Conservation (phyloP, 1,284 basidiomycete genomes). For the Veloboletus limbatus region DNA sequence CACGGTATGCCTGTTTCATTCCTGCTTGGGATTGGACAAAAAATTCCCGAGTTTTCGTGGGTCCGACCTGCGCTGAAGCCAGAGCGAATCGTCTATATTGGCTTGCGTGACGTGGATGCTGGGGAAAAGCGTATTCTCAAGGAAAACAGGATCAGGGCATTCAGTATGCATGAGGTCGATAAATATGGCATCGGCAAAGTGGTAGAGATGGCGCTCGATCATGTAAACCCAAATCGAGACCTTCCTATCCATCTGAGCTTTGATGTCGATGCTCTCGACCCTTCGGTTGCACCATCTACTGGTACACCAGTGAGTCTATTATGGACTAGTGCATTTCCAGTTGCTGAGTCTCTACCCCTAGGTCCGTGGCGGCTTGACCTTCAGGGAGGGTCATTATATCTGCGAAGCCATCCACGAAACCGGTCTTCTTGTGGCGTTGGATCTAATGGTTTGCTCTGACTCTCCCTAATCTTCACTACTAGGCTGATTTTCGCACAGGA, state of each 20-base stretch:
- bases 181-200: conserved; percentile 94
- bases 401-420: conserved; percentile 95
- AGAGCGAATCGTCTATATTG: conserved; percentile 88
- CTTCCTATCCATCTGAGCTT: conserved; percentile 94
- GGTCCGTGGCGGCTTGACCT: conserved; percentile 94
- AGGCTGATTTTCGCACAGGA: conserved; percentile 55
- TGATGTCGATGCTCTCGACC: conserved; percentile 95
- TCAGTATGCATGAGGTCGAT: conserved; percentile 98
- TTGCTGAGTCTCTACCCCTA: conserved; percentile 25
- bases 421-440: conserved; percentile 86
- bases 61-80: conserved; percentile 71
- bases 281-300: conserved; percentile 92
- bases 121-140: conserved; percentile 89
- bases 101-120: conserved; percentile 89
- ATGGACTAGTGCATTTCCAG: background rate
- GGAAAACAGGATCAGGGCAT: conserved; percentile 89
- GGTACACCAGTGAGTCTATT: conserved; percentile 72
- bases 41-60: conserved; percentile 73
- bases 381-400: conserved; percentile 97
- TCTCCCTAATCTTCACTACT: background rate
- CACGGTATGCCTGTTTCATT: conserved; percentile 99
- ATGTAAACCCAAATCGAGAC: conserved; percentile 83
- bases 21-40: conserved; percentile 71
- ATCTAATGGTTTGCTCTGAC: conserved; percentile 72
- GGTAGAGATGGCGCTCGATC: conserved; percentile 93